Conservation (phyloP, 495 filamentous ascomycete species). For the Apodospora peruviana region DNA sequence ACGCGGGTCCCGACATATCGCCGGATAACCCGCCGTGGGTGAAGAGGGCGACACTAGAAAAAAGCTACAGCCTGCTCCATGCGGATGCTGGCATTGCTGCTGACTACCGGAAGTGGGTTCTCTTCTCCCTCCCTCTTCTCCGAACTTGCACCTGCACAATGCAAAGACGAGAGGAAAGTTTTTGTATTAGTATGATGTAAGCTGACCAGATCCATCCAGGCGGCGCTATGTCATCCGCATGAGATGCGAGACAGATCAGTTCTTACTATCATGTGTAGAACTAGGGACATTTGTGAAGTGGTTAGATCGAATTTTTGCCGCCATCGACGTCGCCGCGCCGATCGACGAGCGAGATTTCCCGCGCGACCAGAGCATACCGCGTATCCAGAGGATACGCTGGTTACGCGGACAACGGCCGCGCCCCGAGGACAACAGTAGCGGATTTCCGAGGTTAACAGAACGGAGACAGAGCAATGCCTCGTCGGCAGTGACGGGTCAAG, state of each 20-base stretch:
- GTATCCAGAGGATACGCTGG: constrained; percentile 36
- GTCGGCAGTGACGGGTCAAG: not conserved
- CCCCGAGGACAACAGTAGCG: constrained; percentile 19
- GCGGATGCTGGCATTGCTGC: constrained; percentile 61
- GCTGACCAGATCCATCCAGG: constrained; percentile 25
- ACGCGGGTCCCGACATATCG: constrained; percentile 25
- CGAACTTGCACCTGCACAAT: too few relatives aligned
- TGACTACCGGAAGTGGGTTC: constrained; percentile 54
- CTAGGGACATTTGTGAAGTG: constrained; percentile 51
- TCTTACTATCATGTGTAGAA: constrained; percentile 50
- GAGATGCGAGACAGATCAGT: constrained; percentile 58
- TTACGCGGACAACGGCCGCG: constrained; percentile 23
- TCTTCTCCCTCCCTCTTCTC: not conserved
- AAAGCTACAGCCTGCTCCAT: constrained; percentile 56
- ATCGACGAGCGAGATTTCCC: constrained; percentile 55
- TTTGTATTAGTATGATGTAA: not conserved
- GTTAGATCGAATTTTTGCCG: constrained; percentile 59
- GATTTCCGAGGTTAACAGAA: constrained; percentile 17
- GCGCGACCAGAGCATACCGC: constrained; percentile 46
- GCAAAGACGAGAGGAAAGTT: not conserved
- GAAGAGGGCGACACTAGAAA: constrained; percentile 41
- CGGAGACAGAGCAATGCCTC: constrained; percentile 6
- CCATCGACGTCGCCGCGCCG: constrained; percentile 59
- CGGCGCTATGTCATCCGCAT: constrained; percentile 56
- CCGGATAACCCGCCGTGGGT: constrained; percentile 39